Evolutionary conservation across 2,329 filamentous ascomycete species (phyloP).

Genomic region (Colletotrichum sp.): DNA sequence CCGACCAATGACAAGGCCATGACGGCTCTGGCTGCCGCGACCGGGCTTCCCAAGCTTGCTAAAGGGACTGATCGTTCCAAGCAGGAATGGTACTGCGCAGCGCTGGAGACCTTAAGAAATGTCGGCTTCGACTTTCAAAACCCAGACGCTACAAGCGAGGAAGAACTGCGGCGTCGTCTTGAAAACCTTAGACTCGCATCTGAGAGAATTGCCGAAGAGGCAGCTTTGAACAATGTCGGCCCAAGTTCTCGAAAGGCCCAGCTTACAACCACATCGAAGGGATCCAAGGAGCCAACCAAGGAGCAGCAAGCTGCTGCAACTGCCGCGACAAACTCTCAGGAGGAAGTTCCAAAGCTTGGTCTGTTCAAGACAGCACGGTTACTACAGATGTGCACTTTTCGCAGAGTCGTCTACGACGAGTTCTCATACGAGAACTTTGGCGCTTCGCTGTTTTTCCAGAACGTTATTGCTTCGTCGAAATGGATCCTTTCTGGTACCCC

Average conservation of each 20-base stretch:
- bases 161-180: background rate
- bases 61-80: background rate
- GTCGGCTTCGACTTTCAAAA: background rate
- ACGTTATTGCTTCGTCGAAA: conserved; percentile 36
- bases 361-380: conserved; percentile 23
- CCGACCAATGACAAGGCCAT: background rate
- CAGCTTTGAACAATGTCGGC: background rate
- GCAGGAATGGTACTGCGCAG: conserved; percentile 2
- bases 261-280: background rate
- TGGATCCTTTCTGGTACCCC: conserved; percentile 52
- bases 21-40: conserved; percentile 7
- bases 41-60: background rate
- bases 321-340: background rate
- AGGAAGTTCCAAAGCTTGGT: background rate
- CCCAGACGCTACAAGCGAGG: background rate
- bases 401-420: conserved; percentile 47
- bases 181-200: background rate
- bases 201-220: background rate
- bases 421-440: conserved; percentile 42
- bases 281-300: background rate
- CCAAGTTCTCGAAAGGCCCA: conserved; percentile 11
- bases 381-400: conserved; percentile 42
- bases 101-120: background rate
- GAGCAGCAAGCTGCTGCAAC: background rate
- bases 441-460: conserved; percentile 36